Base-by-base conservation (phyloP, 75 land plant species). In the Larix kaempferi region DNA sequence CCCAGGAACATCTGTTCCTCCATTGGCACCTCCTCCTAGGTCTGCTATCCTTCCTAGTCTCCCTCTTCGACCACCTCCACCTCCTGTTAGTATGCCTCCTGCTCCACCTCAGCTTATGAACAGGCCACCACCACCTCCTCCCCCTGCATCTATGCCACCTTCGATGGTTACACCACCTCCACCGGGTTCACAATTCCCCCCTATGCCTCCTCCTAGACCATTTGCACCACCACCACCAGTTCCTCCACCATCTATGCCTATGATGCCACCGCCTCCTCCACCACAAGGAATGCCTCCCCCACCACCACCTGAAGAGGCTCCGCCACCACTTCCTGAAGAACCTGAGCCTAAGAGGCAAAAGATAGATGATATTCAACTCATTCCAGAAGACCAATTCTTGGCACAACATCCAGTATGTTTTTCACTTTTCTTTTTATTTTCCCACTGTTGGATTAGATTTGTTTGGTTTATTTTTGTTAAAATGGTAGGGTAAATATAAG, bases 301-400 rank as follows among this genome's bases (percentile, higher is more conserved):
- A 3, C 98, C 91, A 44, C 91, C 92, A 26, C 92, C 92, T 19
- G 93, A 89, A 58, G 96, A 90, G 69, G 91, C 89, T 66, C 93
- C 92, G 21, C 99, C 99, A 4, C 99, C 95, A 29, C 95, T 96
- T 25, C 99, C 99, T 1, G 98, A 96, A 23, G 99, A 96, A 74
- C 99, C 99, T 5, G 99, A 96, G 78, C 98, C 99, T 27, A 96
- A 96, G 86, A 87, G 93, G 74, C 95, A 90, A 75, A 94, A 86
- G 83, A 76, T 94, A 58, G 99, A 96, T 72, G 99, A 96, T 44
- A 61, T 86, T 52, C 57, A 65, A n/a, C 93, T 96, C 66, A 86
- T 94, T 73, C 99, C 99, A 27, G 99, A 96, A 87, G 93, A 94
- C 76, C 98, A 96, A 76, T 96, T 94, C 82, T 80, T 90, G 80